phyloP scores from a whole-genome alignment of 805 yeast species.

The Metschnikowia henanensis region DNA sequence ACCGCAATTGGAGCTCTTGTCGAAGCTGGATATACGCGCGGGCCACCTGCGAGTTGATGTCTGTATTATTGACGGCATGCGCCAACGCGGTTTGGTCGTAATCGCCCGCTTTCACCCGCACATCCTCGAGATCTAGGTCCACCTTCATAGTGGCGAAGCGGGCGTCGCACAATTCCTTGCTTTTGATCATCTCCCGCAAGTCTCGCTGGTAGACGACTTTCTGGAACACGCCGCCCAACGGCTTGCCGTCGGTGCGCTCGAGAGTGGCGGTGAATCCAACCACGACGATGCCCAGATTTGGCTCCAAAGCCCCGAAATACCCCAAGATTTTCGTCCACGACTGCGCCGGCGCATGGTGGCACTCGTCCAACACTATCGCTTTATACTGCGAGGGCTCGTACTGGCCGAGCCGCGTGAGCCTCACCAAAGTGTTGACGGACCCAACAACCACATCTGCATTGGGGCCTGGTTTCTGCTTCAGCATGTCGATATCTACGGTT shows the following conservation, averaged over 20 bases:
- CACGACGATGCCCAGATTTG: constrained; percentile 49
- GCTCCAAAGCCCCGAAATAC: constrained; percentile 52
- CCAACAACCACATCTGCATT: constrained; percentile 70
- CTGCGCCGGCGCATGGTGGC: constrained; percentile 84
- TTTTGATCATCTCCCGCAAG: constrained; percentile 62
- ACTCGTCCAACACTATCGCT: constrained; percentile 83
- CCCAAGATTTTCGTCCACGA: constrained; percentile 60
- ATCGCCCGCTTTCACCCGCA: constrained; percentile 44
- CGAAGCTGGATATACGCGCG: constrained; percentile 46
- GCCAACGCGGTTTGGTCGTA: constrained; percentile 54
- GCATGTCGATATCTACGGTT: constrained; percentile 71
- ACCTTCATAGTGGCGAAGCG: constrained; percentile 58
- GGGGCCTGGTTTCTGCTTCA: constrained; percentile 40
- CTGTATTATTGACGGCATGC: constrained; percentile 51
- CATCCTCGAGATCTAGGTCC: constrained; percentile 43
- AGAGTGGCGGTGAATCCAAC: constrained; percentile 91
- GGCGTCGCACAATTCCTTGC: constrained; percentile 70
- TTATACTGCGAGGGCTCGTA: constrained; percentile 64
- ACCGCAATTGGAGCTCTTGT: constrained; percentile 41
- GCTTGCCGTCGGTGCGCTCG: constrained; percentile 68
- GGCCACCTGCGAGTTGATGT: constrained; percentile 56
- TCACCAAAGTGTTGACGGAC: constrained; percentile 65
- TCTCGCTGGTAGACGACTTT: constrained; percentile 70
- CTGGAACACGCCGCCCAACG: constrained; percentile 62
- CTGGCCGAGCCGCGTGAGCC: constrained; percentile 45